A percentile compares a stretch with the other conserved stretches of the same genome.
phyloP scores from a whole-genome alignment of 345 rosid genomes.

The Corchorus olitorius region DNA sequence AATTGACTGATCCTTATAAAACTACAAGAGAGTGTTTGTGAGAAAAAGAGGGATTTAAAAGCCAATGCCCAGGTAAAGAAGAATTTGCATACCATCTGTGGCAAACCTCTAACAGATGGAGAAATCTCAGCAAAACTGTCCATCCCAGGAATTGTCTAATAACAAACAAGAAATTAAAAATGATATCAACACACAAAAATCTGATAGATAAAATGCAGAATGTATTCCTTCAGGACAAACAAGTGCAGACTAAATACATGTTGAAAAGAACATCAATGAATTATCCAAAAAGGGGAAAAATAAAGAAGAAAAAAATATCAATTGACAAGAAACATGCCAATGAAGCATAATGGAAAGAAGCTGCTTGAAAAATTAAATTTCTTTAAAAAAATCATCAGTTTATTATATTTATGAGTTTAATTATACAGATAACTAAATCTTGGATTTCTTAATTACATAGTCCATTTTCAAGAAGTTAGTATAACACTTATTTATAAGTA shows the following conservation, averaged over 20 bases:
- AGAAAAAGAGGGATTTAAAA: neutral
- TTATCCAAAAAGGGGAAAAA: neutral
- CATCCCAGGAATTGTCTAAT: conserved; percentile 92
- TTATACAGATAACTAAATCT: neutral
- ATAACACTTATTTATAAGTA: neutral
- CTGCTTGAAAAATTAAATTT: neutral
- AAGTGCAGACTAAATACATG: neutral
- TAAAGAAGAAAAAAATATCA: neutral
- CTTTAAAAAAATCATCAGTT: neutral
- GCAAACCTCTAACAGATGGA: conserved; percentile 74
- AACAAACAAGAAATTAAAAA: conserved; percentile 16
- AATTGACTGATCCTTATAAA: neutral
- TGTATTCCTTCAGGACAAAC: neutral
- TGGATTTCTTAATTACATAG: neutral
- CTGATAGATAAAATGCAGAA: neutral
- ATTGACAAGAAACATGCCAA: neutral
- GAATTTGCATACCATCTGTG: conserved; percentile 75
- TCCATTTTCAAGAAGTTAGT: neutral
- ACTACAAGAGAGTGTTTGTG: neutral
- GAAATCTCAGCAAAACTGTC: conserved; percentile 64
- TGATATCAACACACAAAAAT: neutral
- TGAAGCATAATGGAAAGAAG: neutral
- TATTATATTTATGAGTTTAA: neutral
- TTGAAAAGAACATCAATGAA: neutral
- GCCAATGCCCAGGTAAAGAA: conserved; percentile 6